Evolutionary conservation across 495 filamentous ascomycete genomes (phyloP).

Genomic region (Ascodesmis nigricans): DNA sequence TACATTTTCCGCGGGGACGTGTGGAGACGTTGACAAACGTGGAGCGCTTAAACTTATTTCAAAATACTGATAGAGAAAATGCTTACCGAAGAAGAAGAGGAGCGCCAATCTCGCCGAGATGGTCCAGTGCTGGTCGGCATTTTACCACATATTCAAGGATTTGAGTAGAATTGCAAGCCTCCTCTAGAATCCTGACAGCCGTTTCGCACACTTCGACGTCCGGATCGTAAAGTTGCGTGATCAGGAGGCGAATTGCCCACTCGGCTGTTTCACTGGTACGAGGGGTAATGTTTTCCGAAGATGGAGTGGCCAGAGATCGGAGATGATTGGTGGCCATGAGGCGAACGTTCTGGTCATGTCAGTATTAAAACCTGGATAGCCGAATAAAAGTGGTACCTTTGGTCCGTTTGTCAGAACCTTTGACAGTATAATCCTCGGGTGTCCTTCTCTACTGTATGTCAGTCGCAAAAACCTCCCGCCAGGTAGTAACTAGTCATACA

Average conservation of each 20-base stretch:
- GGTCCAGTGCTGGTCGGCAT: conserved; percentile 85
- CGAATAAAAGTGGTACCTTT: conserved; percentile 29
- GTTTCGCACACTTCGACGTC: conserved; percentile 90
- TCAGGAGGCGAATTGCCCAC: conserved; percentile 87
- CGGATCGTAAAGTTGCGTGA: conserved; percentile 94
- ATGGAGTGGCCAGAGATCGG: conserved; percentile 16
- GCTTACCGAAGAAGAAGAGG: conserved; percentile 54
- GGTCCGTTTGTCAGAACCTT: conserved; percentile 81
- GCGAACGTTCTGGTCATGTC: conserved; percentile 13
- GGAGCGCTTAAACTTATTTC: too few species aligned
- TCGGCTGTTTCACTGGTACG: conserved; percentile 34
- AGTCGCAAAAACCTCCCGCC: not conserved
- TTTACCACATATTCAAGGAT: conserved; percentile 89
- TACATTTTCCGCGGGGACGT: too few species aligned
- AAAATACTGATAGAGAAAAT: not conserved
- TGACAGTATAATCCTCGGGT: conserved; percentile 74
- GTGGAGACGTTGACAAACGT: too few species aligned
- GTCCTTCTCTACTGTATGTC: conserved; percentile 33
- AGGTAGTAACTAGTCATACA: conserved; percentile 23
- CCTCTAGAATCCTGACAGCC: conserved; percentile 89
- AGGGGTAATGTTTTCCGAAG: conserved; percentile 9
- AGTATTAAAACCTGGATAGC: not conserved
- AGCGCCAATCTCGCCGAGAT: conserved; percentile 90
- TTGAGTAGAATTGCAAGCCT: conserved; percentile 77
- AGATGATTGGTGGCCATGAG: conserved; percentile 22